phyloP scores from a whole-genome alignment of 768 basidiomycete species.

The Lactifluus pinguis region DNA sequence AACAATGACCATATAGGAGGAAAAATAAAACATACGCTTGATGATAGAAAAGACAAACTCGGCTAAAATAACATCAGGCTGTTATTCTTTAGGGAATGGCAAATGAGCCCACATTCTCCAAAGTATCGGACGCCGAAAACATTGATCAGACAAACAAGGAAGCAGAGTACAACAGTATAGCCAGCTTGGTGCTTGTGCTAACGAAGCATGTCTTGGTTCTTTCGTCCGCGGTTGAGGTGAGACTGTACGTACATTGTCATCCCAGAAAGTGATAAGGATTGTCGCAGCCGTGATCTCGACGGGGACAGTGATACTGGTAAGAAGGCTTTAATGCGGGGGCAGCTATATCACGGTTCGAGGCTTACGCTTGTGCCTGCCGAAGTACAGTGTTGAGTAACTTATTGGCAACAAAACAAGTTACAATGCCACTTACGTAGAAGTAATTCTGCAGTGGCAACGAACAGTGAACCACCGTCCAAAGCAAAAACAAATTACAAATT shows the following conservation, averaged over 20 bases:
- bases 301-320: conserved; percentile 43
- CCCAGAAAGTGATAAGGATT: conserved; percentile 67
- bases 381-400: neutral
- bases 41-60: conserved; percentile 61
- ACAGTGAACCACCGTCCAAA: neutral
- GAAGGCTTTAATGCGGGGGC: neutral
- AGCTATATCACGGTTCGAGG: no score
- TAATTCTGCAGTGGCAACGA: conserved; percentile 35
- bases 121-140: conserved; percentile 66
- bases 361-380: conserved; percentile 27
- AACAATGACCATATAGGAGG: conserved; percentile 7
- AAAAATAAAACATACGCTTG: conserved; percentile 37
- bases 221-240: neutral
- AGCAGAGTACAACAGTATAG: conserved; percentile 51
- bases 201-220: neutral
- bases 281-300: conserved; percentile 70
- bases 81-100: neutral
- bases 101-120: conserved; percentile 38
- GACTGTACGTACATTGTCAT: conserved; percentile 37
- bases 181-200: conserved; percentile 42
- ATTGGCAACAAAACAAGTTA: neutral
- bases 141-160: conserved; percentile 53
- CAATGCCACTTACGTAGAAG: conserved; percentile 35
- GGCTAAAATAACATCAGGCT: conserved; percentile 25
- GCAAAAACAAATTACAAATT: neutral